A percentile compares a stretch with the other conserved stretches of the same genome.
Evolutionary conservation across 768 basidiomycete species (phyloP).

Genomic region (Suillus lakei): DNA sequence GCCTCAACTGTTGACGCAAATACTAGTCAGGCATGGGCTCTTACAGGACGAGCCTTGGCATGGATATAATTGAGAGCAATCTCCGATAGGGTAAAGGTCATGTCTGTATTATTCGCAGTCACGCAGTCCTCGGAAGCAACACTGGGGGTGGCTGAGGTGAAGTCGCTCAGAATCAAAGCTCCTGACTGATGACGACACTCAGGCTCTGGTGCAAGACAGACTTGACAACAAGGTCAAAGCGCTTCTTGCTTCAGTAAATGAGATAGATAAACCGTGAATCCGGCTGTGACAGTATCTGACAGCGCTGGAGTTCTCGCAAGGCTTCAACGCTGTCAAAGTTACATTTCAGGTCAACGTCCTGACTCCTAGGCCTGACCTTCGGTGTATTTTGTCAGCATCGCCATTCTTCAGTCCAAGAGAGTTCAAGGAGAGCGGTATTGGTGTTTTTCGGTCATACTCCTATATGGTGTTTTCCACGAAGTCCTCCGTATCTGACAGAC

Average conservation of each 20-base stretch:
- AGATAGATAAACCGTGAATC: background rate
- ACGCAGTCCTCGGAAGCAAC: background rate
- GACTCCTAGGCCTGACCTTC: background rate
- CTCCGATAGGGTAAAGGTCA: background rate
- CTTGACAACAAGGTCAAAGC: background rate
- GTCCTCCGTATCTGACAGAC: background rate
- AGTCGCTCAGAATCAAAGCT: background rate
- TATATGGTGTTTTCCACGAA: background rate
- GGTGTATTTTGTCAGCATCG: background rate
- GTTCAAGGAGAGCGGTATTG: background rate
- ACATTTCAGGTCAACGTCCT: background rate
- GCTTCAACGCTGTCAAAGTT: background rate
- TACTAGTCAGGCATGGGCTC: background rate
- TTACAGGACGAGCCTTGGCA: background rate
- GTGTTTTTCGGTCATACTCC: background rate
- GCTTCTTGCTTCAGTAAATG: background rate
- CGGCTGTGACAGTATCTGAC: background rate
- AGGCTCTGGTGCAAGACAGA: background rate
- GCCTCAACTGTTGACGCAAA: background rate
- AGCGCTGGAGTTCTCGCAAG: background rate
- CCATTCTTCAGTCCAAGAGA: background rate
- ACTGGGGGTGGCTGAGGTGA: background rate
- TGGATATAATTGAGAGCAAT: background rate
- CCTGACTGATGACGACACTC: background rate
- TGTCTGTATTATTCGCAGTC: background rate